Percentiles rank a stretch among this genome's conserved stretches.
Conservation (phyloP, 768 basidiomycete species). For the Leccinum rimulosum region DNA sequence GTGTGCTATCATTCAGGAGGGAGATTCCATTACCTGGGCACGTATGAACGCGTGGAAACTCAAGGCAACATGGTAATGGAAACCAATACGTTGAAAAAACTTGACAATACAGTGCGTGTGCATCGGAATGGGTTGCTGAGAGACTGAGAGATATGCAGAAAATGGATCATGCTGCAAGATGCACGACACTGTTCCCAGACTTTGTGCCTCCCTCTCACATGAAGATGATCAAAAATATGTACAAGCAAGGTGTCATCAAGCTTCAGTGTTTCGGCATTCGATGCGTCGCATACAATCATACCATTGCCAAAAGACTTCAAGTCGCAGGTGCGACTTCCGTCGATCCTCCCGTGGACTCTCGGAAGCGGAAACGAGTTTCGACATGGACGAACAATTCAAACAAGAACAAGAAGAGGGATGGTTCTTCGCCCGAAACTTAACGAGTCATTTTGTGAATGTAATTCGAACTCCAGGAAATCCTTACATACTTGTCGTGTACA, state of each 20-base stretch:
- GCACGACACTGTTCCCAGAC: conserved; percentile 22
- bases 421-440: neutral
- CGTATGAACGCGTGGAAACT: conserved; percentile 23
- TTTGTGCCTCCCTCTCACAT: conserved; percentile 24
- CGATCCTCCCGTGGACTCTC: neutral
- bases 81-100: conserved; percentile 6
- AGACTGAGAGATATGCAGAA: conserved; percentile 14
- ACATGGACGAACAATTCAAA: neutral
- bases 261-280: conserved; percentile 26
- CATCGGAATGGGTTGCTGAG: neutral
- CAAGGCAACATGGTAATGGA: conserved; percentile 14
- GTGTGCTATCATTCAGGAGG: conserved; percentile 12
- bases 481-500: neutral
- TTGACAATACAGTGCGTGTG: conserved; percentile 11
- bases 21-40: conserved; percentile 22
- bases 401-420: conserved; percentile 13
- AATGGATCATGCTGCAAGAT: conserved; percentile 13
- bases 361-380: conserved; percentile 16
- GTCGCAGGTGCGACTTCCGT: neutral
- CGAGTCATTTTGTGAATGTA: neutral
- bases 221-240: conserved; percentile 29
- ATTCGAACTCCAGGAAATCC: conserved; percentile 10
- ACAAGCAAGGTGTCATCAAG: conserved; percentile 27
- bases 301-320: conserved; percentile 15
- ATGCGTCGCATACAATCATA: conserved; percentile 18